Conservation (phyloP, 805 yeast genomes). For the Kuraishia ogatae region DNA sequence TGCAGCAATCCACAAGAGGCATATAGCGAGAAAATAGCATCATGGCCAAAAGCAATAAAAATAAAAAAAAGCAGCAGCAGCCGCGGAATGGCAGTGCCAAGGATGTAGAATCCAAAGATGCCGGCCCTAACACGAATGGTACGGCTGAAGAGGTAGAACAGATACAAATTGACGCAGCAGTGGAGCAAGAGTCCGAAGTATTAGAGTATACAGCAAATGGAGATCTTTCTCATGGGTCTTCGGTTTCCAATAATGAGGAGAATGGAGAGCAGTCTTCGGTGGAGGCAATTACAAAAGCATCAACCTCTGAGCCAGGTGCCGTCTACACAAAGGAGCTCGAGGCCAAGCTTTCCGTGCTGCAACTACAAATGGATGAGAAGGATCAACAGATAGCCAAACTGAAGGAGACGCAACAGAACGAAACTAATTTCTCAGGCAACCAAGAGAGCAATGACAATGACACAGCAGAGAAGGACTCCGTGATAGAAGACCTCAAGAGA, state of each 20-base stretch:
- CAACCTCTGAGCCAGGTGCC: not conserved
- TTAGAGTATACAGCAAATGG: not conserved
- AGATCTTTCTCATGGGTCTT: not conserved
- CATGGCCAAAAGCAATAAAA: constrained; percentile 5
- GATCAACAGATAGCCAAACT: not conserved
- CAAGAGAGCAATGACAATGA: not conserved
- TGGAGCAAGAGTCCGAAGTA: not conserved
- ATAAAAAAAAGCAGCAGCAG: constrained; percentile 11
- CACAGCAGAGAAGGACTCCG: not conserved
- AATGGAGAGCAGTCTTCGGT: not conserved
- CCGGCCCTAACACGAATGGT: not conserved
- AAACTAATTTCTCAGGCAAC: not conserved
- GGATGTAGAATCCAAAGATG: not conserved
- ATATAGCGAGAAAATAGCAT: not conserved
- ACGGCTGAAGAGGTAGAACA: not conserved
- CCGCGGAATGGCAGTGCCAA: not conserved
- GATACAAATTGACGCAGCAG: not conserved
- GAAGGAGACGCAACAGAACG: not conserved
- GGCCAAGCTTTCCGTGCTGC: not conserved
- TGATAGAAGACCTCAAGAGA: constrained; percentile 11
- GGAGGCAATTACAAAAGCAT: too few relatives aligned
- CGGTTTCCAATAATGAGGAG: too few relatives aligned
- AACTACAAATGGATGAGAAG: not conserved
- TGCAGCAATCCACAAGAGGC: not conserved
- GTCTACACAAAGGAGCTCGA: not conserved